Base-by-base conservation (phyloP, 306 rosid genomes). In the Gynostemma pentaphyllum region DNA sequence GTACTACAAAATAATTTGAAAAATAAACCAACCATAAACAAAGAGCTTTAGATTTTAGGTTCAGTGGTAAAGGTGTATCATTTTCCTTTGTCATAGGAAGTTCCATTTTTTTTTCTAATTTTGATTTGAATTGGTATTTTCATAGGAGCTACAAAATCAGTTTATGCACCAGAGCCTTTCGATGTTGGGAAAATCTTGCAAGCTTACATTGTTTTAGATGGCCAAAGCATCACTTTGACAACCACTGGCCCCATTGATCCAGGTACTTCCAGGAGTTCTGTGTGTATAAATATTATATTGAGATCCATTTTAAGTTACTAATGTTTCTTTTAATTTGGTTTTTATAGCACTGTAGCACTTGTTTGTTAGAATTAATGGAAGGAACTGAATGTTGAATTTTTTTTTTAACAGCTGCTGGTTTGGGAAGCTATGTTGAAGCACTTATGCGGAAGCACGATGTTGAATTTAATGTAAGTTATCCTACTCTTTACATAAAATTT, bases 381-480 rank as follows among this genome's bases (percentile, higher is more conserved):
- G 30, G 9, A 59, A 59, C 64, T 59, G 22, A 59, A 36, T 57
- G n/a, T 59, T 59, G 48, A 68, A n/a, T n/a, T n/a, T n/a, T 57
- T 72, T 73, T 64, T 37, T 72, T 44, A 74, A 46, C 97, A 89
- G 97, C 97, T 80, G 87, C 92, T 80, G 97, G 97, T 66, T 73
- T 89, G 85, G 97, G 97, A 73, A 86, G 81, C 76, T 86, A 89
- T 70, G 95, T 89, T 23, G 97, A 89, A 80, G 95, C 95, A 46
- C 97, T 89, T 68, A 87, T 80, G 68, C 87, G 97, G 71, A 84
- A 75, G 70, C 97, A 89, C 41, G 95, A 86, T 24, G 71, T 82
- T 51, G 97, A 89, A 70, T 90, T 90, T 76, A 87, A 84, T 67
- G 97, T 87, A 87, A 65, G 89, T 62, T 46, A 21, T 47, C 64